Percentiles rank a stretch among this genome's conserved stretches.
phyloP scores from a whole-genome alignment of 805 yeast genomes.

The Metschnikowia baotianmanensis region DNA sequence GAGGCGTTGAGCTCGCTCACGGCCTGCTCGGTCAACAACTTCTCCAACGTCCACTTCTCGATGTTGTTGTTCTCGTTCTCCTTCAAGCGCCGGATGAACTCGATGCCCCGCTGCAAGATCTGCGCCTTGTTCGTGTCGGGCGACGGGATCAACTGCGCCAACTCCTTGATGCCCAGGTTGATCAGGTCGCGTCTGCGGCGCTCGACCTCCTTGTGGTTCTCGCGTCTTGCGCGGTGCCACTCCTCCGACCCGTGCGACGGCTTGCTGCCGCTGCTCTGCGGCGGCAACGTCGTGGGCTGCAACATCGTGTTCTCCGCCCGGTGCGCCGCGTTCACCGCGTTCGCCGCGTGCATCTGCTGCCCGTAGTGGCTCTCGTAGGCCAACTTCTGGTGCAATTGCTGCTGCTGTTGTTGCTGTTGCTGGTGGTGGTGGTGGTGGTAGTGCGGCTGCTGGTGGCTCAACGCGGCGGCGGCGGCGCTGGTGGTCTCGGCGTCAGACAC shows the following conservation, averaged over 20 bases:
- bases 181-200: slow-evolving; percentile 87
- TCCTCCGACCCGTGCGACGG: slow-evolving; percentile 77
- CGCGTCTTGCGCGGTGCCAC: slow-evolving; percentile 79
- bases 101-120: slow-evolving; percentile 83
- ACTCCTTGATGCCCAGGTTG: slow-evolving; percentile 79
- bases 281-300: slow-evolving; percentile 38
- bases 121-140: slow-evolving; percentile 89
- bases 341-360: slow-evolving; percentile 16
- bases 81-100: slow-evolving; percentile 83
- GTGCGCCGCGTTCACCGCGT: slow-evolving; percentile 13
- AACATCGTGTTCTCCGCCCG: slow-evolving; percentile 21
- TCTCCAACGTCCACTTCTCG: slow-evolving; percentile 94
- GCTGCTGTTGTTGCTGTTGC: slow-evolving; percentile 20
- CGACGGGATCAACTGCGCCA: slow-evolving; percentile 76
- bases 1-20: slow-evolving; percentile 79
- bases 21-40: slow-evolving; percentile 87
- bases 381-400: slow-evolving; percentile 20
- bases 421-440: slow-evolving; percentile 21
- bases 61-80: slow-evolving; percentile 86
- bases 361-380: slow-evolving; percentile 21
- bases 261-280: slow-evolving; percentile 32
- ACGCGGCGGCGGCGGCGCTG: slow-evolving; percentile 23
- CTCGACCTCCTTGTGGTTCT: slow-evolving; percentile 95
- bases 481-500: slow-evolving; percentile 26
- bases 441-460: slow-evolving; percentile 25